phyloP scores from a whole-genome alignment of 495 filamentous ascomycete species.

The Rusavskia elegans region DNA sequence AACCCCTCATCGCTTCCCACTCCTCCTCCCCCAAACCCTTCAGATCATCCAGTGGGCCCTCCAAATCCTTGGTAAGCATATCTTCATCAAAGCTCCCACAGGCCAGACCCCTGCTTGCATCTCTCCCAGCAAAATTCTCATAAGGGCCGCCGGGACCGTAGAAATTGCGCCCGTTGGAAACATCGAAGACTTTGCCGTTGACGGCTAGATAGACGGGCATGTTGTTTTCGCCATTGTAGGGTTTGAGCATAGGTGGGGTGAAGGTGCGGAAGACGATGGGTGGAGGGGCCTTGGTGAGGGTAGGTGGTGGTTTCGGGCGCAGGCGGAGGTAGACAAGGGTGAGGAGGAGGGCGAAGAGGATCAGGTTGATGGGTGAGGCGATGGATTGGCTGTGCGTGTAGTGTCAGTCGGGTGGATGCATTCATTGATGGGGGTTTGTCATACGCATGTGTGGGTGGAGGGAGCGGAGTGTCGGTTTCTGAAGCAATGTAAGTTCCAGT shows the following conservation, averaged over 20 bases:
- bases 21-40: constrained; percentile 60
- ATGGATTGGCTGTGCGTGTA: constrained; percentile 23
- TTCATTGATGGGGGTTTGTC: background rate
- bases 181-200: constrained; percentile 75
- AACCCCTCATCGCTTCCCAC: constrained; percentile 67
- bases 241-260: constrained; percentile 67
- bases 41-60: constrained; percentile 72
- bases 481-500: background rate
- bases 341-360: constrained; percentile 53
- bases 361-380: constrained; percentile 62
- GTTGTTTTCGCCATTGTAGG: constrained; percentile 69
- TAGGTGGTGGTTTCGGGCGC: constrained; percentile 39
- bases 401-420: background rate
- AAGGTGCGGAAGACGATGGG: constrained; percentile 81
- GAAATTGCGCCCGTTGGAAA: constrained; percentile 69
- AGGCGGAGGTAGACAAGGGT: constrained; percentile 55
- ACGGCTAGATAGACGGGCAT: constrained; percentile 74
- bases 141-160: constrained; percentile 90
- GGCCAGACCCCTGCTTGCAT: constrained; percentile 81
- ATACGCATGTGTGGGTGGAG: background rate
- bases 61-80: constrained; percentile 87
- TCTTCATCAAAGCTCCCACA: constrained; percentile 89
- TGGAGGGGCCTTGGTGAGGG: constrained; percentile 52
- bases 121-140: constrained; percentile 86
- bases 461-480: background rate